Base-by-base conservation (phyloP, 305 asterid species). In the Fraxinus platypoda region DNA sequence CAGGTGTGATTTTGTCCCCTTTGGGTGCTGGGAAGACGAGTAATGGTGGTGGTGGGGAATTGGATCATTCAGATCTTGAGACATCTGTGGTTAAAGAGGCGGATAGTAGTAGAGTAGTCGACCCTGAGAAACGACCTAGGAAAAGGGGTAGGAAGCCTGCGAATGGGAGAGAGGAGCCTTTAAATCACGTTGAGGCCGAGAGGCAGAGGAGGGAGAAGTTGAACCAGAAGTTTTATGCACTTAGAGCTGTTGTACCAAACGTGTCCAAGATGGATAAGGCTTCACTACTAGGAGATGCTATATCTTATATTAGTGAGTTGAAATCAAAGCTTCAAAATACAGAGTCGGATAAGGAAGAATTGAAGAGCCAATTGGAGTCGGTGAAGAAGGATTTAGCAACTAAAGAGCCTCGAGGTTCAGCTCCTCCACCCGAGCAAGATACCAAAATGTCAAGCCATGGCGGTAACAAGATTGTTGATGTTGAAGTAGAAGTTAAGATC, bases 211-310 rank as follows among this genome's bases (percentile, higher is more conserved):
- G 99, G 83, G 99, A 95, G 92, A 95, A 95, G 85, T 59, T 95
- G 82, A 95, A 95, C 84, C 99, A 95, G 83, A 86, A 88, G 59
- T 95, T 95, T 80, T 94, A 95, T 71, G 92, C 98, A 2, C 91
- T 95, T 3, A 70, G 99, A 82, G 98, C 99, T 0, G 97, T 94
- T 0, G 99, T 95, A 2, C 99, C 98, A 0, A 95, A 93, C 21
- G 97, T 95, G 1, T 95, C 99, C 0, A 95, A 95, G 49, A 94
- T 94, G 98, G 98, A 94, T 90, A 95, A 95, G 75, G 98, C 98
- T 3, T 95, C 98, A 2, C 97, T 93, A 0, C 93, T 95, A 0
- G 98, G 98, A 0, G 98, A 95, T 9, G 98, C 98, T 0, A 90
- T 93, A 71, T 82, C 98, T 3, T 94, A 92, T 37, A 95, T 95